phyloP scores from a whole-genome alignment of 2,329 filamentous ascomycete genomes.

The Aotearoamyces nothofagi region DNA sequence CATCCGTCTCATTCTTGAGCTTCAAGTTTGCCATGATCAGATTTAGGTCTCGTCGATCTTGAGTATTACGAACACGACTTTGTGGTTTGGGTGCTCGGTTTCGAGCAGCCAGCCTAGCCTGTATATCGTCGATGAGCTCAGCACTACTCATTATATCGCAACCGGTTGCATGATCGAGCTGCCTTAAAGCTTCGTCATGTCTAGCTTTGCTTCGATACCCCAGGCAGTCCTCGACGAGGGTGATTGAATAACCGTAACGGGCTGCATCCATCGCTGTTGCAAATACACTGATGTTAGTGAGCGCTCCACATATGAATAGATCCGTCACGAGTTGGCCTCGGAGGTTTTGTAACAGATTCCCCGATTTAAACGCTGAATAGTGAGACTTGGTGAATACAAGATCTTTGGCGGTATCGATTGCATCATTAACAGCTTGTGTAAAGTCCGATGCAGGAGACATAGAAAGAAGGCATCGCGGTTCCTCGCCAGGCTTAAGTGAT shows the following conservation, averaged over 20 bases:
- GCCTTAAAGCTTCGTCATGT: slow-evolving; percentile 30
- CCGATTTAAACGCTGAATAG: slow-evolving; percentile 77
- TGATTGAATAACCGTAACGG: slow-evolving; percentile 74
- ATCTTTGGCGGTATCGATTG: slow-evolving; percentile 29
- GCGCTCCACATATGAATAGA: slow-evolving; percentile 73
- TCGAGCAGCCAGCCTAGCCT: slow-evolving; percentile 2
- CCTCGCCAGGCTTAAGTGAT: slow-evolving; percentile 10
- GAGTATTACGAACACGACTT: not conserved
- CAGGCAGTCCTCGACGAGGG: slow-evolving; percentile 75
- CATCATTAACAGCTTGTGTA: slow-evolving; percentile 24
- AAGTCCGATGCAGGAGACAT: slow-evolving; percentile 31
- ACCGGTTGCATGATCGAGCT: slow-evolving; percentile 16
- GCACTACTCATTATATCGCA: slow-evolving; percentile 17
- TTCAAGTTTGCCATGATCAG: slow-evolving; percentile 15
- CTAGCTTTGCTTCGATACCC: slow-evolving; percentile 59
- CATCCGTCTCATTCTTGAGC: slow-evolving; percentile 8
- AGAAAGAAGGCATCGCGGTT: slow-evolving; percentile 26
- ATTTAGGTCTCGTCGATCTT: slow-evolving; percentile 9
- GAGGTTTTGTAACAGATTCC: slow-evolving; percentile 57
- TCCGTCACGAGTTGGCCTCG: slow-evolving; percentile 82
- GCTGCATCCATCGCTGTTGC: slow-evolving; percentile 87
- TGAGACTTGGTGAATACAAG: slow-evolving; percentile 49
- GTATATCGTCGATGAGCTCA: slow-evolving; percentile 11
- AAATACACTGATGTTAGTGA: slow-evolving; percentile 79
- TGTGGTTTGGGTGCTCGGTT: not conserved